Percentiles rank a stretch among this genome's conserved stretches.
Evolutionary conservation across 345 rosid species (phyloP).

Genomic region (Euphorbia lathyris): DNA sequence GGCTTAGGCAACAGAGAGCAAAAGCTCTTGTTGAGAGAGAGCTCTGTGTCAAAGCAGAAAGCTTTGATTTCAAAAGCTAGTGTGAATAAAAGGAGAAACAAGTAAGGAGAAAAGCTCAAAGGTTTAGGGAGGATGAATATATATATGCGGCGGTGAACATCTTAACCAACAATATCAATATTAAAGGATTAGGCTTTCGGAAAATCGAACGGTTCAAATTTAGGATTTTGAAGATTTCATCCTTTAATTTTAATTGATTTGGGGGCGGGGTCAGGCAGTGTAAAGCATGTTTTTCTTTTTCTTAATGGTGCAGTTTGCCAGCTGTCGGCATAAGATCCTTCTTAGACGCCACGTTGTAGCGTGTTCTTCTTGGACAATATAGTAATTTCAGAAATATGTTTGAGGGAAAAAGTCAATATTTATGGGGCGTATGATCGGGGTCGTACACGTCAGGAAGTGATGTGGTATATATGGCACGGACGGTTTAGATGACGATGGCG

Average conservation of each 20-base stretch:
- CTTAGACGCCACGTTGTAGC: background rate
- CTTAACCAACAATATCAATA: too few species aligned
- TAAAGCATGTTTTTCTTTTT: background rate
- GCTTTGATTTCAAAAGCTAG: background rate
- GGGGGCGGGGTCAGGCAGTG: background rate
- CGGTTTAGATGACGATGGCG: background rate
- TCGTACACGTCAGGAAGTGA: background rate
- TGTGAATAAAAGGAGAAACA: background rate
- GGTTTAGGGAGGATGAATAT: background rate
- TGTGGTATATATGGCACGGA: background rate
- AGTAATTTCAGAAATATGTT: background rate
- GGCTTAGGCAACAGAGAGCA: slow-evolving; percentile 8
- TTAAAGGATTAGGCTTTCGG: background rate
- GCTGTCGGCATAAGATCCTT: background rate
- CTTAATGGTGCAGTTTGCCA: background rate
- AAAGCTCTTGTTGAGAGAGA: slow-evolving; percentile 13
- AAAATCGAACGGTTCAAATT: background rate
- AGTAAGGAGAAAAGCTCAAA: background rate
- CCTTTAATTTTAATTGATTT: background rate
- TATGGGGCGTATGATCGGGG: background rate
- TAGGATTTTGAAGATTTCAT: background rate
- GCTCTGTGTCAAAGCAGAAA: background rate
- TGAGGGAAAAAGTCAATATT: background rate
- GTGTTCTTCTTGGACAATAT: background rate
- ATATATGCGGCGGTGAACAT: slow-evolving; percentile 1